Conservation (phyloP, 2,329 filamentous ascomycete genomes). For the Lecanosticta acicola region DNA sequence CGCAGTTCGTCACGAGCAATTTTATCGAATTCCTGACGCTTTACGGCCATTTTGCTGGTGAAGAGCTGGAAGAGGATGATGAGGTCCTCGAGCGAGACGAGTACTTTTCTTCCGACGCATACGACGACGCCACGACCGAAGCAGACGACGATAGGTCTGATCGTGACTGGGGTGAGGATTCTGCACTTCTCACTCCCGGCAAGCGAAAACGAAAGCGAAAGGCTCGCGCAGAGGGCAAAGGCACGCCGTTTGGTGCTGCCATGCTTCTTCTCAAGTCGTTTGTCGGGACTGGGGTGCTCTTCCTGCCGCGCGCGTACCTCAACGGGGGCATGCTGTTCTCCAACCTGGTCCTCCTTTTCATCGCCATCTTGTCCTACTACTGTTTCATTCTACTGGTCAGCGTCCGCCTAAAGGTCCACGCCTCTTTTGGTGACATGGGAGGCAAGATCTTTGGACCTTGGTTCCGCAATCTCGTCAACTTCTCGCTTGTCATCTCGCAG, state of each 20-base stretch:
- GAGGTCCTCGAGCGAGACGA: conserved; percentile 81
- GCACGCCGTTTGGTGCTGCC: conserved; percentile 71
- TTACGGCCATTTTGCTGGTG: conserved; percentile 95
- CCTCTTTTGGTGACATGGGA: conserved; percentile 97
- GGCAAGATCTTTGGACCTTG: conserved; percentile 84
- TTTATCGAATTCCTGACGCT: conserved; percentile 94
- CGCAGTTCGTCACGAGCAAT: conserved; percentile 75
- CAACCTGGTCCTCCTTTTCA: conserved; percentile 78
- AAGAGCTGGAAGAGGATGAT: conserved; percentile 94
- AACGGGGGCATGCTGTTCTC: conserved; percentile 98
- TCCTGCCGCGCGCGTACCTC: conserved; percentile 85
- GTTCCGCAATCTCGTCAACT: conserved; percentile 81
- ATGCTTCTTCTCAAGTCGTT: conserved; percentile 93
- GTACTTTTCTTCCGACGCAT: conserved; percentile 78
- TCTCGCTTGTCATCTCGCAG: conserved; percentile 90
- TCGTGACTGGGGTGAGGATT: conserved; percentile 80
- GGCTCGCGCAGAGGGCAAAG: conserved; percentile 67
- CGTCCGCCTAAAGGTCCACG: conserved; percentile 76
- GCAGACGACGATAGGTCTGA: conserved; percentile 49
- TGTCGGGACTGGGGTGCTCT: conserved; percentile 91
- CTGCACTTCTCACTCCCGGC: conserved; percentile 65
- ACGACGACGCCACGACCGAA: conserved; percentile 47
- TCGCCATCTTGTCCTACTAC: conserved; percentile 87
- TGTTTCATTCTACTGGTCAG: conserved; percentile 92
- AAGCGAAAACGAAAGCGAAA: conserved; percentile 72